Evolutionary conservation across 495 filamentous ascomycete species (phyloP).

Genomic region (Tuber brumale): DNA sequence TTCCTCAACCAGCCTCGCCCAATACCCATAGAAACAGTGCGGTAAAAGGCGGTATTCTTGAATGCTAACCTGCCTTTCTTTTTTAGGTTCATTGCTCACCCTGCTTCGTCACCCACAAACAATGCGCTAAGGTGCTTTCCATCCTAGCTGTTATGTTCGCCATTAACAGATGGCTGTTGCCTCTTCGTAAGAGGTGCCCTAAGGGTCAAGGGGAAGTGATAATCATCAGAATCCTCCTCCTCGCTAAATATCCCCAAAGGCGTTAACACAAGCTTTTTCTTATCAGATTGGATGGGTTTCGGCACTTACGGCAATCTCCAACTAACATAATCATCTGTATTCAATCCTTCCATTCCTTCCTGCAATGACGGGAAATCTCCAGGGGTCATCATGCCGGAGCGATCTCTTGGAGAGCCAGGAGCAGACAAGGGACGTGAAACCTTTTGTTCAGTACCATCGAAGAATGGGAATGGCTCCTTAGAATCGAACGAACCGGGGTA

Average conservation of each 20-base stretch:
- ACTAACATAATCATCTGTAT: slow-evolving; percentile 93
- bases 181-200: slow-evolving; percentile 41
- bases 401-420: slow-evolving; percentile 82
- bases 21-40: neutral
- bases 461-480: slow-evolving; percentile 74
- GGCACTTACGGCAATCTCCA: slow-evolving; percentile 92
- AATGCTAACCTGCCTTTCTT: neutral
- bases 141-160: neutral
- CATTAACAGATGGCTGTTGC: neutral
- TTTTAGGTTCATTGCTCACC: neutral
- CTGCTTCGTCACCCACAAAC: neutral
- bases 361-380: slow-evolving; percentile 95
- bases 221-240: slow-evolving; percentile 92
- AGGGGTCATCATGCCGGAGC: slow-evolving; percentile 96
- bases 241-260: slow-evolving; percentile 54
- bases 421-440: slow-evolving; percentile 88
- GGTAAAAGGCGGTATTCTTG: neutral
- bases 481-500: slow-evolving; percentile 79
- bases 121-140: neutral
- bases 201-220: slow-evolving; percentile 83
- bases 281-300: slow-evolving; percentile 15
- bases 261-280: slow-evolving; percentile 20
- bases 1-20: neutral
- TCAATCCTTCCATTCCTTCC: slow-evolving; percentile 85
- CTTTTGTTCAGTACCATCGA: slow-evolving; percentile 84